Evolutionary conservation across 23 red algal species (phyloP).

Genomic region (Gracilariopsis chorda): DNA sequence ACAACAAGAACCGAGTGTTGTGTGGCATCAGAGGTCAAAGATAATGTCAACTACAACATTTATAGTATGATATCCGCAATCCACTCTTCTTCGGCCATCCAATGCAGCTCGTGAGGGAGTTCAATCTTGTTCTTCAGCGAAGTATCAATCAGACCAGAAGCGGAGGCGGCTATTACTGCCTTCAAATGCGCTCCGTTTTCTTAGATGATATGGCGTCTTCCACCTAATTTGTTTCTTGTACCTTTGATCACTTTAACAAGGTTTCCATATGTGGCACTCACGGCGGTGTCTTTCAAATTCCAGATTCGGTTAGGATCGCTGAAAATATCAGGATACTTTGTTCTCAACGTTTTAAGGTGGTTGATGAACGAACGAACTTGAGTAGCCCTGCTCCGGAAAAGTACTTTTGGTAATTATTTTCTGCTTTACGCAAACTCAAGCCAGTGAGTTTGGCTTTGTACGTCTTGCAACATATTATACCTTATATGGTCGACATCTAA

Average conservation of each 20-base stretch:
- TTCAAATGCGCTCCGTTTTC: neutral
- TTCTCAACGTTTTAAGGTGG: neutral
- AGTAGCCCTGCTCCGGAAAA: neutral
- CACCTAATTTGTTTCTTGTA: neutral
- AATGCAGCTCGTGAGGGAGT: neutral
- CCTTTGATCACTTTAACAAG: neutral
- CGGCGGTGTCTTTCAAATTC: constrained; percentile 9
- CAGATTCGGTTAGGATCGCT: neutral
- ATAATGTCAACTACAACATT: no score
- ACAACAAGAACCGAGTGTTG: no score
- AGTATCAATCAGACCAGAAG: neutral
- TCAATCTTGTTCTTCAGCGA: neutral
- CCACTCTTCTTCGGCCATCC: neutral
- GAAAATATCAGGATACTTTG: neutral
- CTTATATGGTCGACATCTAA: no score
- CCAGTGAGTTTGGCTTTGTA: no score
- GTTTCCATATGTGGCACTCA: neutral
- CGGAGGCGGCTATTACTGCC: neutral
- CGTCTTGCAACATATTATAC: no score
- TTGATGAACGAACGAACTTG: neutral
- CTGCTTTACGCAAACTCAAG: neutral
- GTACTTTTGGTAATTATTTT: neutral
- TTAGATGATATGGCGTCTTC: neutral
- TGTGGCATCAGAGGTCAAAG: no score
- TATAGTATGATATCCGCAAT: no score